phyloP scores from a whole-genome alignment of 1,284 basidiomycete species.

The Vanrija sp. region DNA sequence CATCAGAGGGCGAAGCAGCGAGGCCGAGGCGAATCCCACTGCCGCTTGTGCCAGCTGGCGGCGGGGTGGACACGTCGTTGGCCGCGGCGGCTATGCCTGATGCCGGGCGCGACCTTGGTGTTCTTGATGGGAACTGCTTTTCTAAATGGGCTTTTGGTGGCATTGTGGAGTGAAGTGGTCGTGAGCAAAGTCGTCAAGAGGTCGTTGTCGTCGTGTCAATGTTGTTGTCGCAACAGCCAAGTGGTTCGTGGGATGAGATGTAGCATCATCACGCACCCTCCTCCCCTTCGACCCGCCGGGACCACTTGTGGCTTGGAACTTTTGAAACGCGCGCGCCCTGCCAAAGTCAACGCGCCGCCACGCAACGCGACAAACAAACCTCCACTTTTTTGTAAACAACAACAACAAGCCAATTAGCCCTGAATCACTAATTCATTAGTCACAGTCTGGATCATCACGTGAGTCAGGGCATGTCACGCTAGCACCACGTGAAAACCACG shows the following conservation, averaged over 20 bases:
- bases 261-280: no score
- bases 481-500: background rate
- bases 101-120: background rate
- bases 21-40: conserved; percentile 1
- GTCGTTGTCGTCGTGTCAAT: background rate
- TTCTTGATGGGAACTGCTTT: background rate
- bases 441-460: background rate
- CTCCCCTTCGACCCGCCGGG: no score
- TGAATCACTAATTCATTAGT: no score
- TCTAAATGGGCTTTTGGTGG: background rate
- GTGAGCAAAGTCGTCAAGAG: background rate
- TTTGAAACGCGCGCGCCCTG: no score
- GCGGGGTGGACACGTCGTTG: background rate
- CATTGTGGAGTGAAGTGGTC: background rate
- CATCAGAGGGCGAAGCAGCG: conserved; percentile 8
- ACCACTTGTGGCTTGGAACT: background rate
- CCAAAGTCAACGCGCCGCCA: background rate
- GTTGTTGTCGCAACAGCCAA: no score
- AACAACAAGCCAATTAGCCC: no score
- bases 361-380: no score
- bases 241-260: no score
- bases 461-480: background rate
- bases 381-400: no score
- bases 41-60: background rate
- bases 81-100: background rate